Evolutionary conservation across 164 flowering plant species (phyloP).

Genomic region (Hamamelis virginiana): DNA sequence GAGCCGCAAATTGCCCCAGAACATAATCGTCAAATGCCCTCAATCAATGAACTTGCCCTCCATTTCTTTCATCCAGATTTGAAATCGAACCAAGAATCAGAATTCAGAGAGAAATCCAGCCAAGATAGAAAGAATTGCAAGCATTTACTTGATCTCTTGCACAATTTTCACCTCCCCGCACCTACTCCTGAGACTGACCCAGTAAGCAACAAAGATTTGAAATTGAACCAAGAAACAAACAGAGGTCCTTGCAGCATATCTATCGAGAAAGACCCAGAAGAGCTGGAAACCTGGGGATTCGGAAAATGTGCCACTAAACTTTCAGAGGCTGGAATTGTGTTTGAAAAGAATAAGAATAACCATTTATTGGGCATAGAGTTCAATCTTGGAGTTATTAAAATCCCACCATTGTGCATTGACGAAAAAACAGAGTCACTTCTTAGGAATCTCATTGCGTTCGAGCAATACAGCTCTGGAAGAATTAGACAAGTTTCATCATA

Average conservation of each 20-base stretch:
- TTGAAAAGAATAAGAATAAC: conserved; percentile 9
- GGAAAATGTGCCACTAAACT: conserved; percentile 17
- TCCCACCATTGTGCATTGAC: conserved; percentile 24
- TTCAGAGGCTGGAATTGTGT: conserved; percentile 16
- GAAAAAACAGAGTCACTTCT: conserved; percentile 18
- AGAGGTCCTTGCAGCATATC: too few relatives aligned
- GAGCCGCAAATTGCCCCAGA: conserved; percentile 12
- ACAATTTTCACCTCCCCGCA: too few relatives aligned
- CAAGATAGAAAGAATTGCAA: too few relatives aligned
- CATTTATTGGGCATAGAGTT: conserved; percentile 20
- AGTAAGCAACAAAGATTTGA: too few relatives aligned
- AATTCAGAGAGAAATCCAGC: too few relatives aligned
- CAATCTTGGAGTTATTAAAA: conserved; percentile 14
- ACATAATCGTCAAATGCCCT: background rate
- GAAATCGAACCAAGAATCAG: too few relatives aligned
- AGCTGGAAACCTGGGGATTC: background rate
- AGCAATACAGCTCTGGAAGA: conserved; percentile 7
- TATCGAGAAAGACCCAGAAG: background rate
- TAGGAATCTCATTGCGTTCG: conserved; percentile 31
- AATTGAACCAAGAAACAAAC: too few relatives aligned
- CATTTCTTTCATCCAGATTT: conserved; percentile 7
- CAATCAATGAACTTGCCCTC: conserved; percentile 26
- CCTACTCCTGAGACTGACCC: too few relatives aligned
- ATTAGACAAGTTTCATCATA: conserved; percentile 26
- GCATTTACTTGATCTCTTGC: too few relatives aligned